Conservation (phyloP, 164 flowering plant species). For the Saururus chinensis region DNA sequence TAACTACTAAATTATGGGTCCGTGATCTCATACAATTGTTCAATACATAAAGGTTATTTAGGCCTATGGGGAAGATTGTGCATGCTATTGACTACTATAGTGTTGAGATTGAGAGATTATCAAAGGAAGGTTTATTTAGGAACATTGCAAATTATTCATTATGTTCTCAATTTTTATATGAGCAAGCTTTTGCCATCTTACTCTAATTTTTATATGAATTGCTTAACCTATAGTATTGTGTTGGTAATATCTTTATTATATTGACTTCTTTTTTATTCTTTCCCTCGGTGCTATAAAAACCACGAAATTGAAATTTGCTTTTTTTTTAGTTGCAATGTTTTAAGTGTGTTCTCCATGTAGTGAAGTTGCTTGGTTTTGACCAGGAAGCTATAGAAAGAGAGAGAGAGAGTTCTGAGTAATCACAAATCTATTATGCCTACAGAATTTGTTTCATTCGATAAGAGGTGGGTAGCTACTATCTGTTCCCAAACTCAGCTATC, state of each 20-base stretch:
- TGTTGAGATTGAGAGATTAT: slow-evolving; percentile 42
- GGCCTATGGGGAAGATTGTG: slow-evolving; percentile 61
- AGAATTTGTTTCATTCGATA: slow-evolving; percentile 80
- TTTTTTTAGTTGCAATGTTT: too few relatives aligned
- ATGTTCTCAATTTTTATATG: too few relatives aligned
- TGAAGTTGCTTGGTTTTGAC: slow-evolving; percentile 1
- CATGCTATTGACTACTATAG: slow-evolving; percentile 70
- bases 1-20: neutral
- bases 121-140: slow-evolving; percentile 30
- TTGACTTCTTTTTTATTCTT: neutral
- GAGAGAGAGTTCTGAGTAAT: slow-evolving; percentile 51
- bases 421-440: slow-evolving; percentile 62
- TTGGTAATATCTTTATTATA: neutral
- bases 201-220: too few relatives aligned
- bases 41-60: slow-evolving; percentile 64
- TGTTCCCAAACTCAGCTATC: slow-evolving; percentile 94
- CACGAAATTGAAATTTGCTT: too few relatives aligned
- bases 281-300: too few relatives aligned
- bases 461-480: slow-evolving; percentile 80
- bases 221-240: too few relatives aligned
- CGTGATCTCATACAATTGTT: slow-evolving; percentile 11
- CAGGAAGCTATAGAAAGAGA: slow-evolving; percentile 68
- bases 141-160: too few relatives aligned
- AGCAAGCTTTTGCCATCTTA: too few relatives aligned
- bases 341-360: neutral